Conservation (phyloP, 2,329 filamentous ascomycete genomes). For the Fusarium pseudoanthophilum region DNA sequence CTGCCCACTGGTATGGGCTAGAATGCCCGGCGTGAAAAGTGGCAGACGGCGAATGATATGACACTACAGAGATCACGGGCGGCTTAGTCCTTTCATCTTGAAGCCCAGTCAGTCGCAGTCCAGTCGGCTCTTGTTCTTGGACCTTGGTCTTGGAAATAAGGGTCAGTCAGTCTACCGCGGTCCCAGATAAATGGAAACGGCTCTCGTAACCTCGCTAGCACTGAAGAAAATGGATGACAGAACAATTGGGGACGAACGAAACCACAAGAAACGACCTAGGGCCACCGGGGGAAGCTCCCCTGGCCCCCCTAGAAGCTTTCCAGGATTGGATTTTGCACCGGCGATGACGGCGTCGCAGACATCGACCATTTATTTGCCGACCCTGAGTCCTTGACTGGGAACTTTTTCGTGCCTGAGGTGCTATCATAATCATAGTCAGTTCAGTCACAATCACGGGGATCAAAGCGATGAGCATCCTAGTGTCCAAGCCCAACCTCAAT, state of each 20-base stretch:
- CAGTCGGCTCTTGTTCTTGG: slow-evolving; percentile 6
- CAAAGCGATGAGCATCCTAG: slow-evolving; percentile 24
- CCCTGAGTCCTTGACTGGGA: not conserved
- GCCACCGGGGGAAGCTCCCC: slow-evolving; percentile 34
- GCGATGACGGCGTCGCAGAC: slow-evolving; percentile 28
- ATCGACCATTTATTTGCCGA: slow-evolving; percentile 25
- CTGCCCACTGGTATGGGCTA: slow-evolving; percentile 34
- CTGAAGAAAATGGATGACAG: slow-evolving; percentile 29
- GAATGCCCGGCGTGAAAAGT: slow-evolving; percentile 18
- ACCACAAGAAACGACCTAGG: slow-evolving; percentile 30
- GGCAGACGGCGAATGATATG: slow-evolving; percentile 33
- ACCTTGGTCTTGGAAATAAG: slow-evolving; percentile 13
- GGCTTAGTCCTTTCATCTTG: slow-evolving; percentile 19
- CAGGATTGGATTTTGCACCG: slow-evolving; percentile 15
- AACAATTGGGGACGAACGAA: slow-evolving; percentile 35
- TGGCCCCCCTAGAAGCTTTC: slow-evolving; percentile 34
- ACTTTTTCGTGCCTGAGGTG: slow-evolving; percentile 13
- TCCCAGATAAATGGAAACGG: slow-evolving; percentile 32
- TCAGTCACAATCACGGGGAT: slow-evolving; percentile 12
- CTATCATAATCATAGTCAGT: not conserved
- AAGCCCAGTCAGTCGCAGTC: slow-evolving; percentile 16
- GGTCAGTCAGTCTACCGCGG: slow-evolving; percentile 14
- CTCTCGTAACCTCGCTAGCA: slow-evolving; percentile 26
- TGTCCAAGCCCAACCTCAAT: slow-evolving; percentile 29
- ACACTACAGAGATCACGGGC: slow-evolving; percentile 36